Percentiles rank a stretch among this genome's conserved stretches.
Conservation (phyloP, 495 filamentous ascomycete species). For the Aspergillus incahuasiensis region DNA sequence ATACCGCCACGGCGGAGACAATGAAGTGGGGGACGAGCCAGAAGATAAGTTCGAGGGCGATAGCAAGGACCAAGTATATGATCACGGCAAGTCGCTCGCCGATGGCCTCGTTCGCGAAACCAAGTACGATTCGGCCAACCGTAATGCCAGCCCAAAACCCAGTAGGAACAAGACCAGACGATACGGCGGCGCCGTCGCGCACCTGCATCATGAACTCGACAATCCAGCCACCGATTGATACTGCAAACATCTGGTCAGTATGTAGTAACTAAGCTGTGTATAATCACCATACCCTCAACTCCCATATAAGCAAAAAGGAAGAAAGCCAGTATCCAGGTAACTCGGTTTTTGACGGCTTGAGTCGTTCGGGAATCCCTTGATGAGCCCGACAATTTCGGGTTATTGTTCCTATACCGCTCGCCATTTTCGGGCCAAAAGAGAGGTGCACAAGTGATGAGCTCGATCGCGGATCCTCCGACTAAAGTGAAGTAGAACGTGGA, state of each 20-base stretch:
- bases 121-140: constrained; percentile 53
- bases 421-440: constrained; percentile 11
- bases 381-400: constrained; percentile 4
- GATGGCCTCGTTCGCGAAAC: constrained; percentile 58
- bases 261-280: background rate
- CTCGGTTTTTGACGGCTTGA: constrained; percentile 7
- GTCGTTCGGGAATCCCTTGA: constrained; percentile 1
- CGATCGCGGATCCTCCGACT: background rate
- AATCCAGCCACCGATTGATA: constrained; percentile 13
- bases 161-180: constrained; percentile 11
- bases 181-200: constrained; percentile 1
- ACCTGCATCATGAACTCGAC: constrained; percentile 15
- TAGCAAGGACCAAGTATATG: constrained; percentile 9
- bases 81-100: constrained; percentile 56
- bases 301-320: constrained; percentile 14
- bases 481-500: constrained; percentile 4
- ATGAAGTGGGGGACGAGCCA: constrained; percentile 60
- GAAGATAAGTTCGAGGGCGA: constrained; percentile 51
- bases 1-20: constrained; percentile 56
- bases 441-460: constrained; percentile 2
- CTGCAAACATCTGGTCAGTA: background rate
- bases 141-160: constrained; percentile 45
- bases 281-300: constrained; percentile 5
- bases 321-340: constrained; percentile 12
- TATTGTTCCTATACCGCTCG: constrained; percentile 4